phyloP scores from a whole-genome alignment of 2,329 filamentous ascomycete genomes.

The Coniochaeta ligniaria region DNA sequence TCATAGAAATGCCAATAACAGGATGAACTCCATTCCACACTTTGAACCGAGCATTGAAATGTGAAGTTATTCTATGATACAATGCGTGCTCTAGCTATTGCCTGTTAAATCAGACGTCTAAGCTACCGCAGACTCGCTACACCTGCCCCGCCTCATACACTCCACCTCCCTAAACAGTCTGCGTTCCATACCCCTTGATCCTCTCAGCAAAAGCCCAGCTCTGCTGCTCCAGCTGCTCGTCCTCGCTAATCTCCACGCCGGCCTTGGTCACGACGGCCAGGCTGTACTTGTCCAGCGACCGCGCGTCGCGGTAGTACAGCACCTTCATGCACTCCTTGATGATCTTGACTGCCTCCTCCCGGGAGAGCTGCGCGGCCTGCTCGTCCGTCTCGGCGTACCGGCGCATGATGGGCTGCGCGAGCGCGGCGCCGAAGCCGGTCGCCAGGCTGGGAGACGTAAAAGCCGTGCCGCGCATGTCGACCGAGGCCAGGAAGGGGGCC shows the following conservation, averaged over 20 bases:
- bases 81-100: neutral
- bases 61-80: neutral
- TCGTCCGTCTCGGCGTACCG: constrained; percentile 78
- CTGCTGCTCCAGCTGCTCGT: constrained; percentile 86
- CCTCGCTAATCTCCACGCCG: constrained; percentile 76
- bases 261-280: constrained; percentile 85
- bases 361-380: constrained; percentile 60
- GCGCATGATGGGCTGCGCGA: constrained; percentile 88
- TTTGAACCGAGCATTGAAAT: neutral
- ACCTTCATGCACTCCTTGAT: constrained; percentile 98
- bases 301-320: constrained; percentile 91
- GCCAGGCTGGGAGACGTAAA: constrained; percentile 84
- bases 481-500: constrained; percentile 83
- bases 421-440: constrained; percentile 87
- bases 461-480: constrained; percentile 88
- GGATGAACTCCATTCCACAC: neutral
- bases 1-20: neutral
- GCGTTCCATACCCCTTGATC: constrained; percentile 91
- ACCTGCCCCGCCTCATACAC: neutral
- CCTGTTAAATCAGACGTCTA: neutral
- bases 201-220: constrained; percentile 97
- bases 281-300: constrained; percentile 85
- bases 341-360: constrained; percentile 72
- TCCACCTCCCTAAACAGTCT: constrained; percentile 45
- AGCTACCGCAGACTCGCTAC: neutral